Percentiles rank a stretch among this genome's conserved stretches.
These are phyloP conservation scores for Echria macrotheca DNA, from an alignment of 495 filamentous ascomycete species.

Conservation along the genomic window DNA sequence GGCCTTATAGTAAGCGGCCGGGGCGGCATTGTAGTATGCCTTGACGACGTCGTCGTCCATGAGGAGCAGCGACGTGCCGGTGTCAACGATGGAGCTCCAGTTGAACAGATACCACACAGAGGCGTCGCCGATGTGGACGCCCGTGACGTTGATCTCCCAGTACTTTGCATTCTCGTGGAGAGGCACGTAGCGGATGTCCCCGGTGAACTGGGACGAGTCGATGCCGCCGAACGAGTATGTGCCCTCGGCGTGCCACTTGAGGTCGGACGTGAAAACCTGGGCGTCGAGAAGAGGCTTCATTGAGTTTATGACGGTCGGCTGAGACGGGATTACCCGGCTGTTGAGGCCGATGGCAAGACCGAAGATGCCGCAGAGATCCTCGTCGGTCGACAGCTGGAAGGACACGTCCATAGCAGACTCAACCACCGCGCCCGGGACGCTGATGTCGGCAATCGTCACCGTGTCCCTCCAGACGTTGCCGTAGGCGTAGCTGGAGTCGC, in stretches of 20 bases:
- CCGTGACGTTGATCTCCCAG: constrained; percentile 58
- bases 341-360: constrained; percentile 28
- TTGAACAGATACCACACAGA: constrained; percentile 29
- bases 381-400: constrained; percentile 21
- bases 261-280: constrained; percentile 64
- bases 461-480: constrained; percentile 37
- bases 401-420: constrained; percentile 32
- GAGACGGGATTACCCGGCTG: constrained; percentile 41
- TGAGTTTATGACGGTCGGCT: constrained; percentile 64
- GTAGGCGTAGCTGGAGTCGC: constrained; percentile 32
- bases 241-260: constrained; percentile 57
- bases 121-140: constrained; percentile 53
- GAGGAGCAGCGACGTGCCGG: constrained; percentile 66
- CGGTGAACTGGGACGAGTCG: constrained; percentile 49
- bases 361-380: constrained; percentile 31
- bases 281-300: constrained; percentile 42
- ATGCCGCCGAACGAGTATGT: constrained; percentile 77
- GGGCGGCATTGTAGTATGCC: constrained; percentile 60
- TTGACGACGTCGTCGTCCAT: constrained; percentile 54
- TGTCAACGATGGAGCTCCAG: constrained; percentile 62
- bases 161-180: constrained; percentile 58
- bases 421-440: constrained; percentile 55
- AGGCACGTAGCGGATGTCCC: constrained; percentile 53
- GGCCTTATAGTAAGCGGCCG: constrained; percentile 51
- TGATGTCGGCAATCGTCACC: constrained; percentile 38